Conservation (phyloP, 139 green algal genomes). For the Chlamydomonas eustigma region DNA sequence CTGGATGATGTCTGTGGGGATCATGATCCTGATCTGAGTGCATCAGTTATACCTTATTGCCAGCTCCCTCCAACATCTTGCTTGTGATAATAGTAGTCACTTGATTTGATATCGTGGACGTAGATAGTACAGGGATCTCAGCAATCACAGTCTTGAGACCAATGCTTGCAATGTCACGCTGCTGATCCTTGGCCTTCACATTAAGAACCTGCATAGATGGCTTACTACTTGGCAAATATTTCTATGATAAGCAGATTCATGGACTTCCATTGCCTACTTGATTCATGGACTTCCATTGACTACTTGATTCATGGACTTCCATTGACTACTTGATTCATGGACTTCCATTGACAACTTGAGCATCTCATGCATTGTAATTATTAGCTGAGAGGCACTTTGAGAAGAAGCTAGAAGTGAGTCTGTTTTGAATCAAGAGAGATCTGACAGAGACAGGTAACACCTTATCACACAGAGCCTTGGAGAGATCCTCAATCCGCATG, state of each 20-base stretch:
- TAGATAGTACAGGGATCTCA: constrained; percentile 39
- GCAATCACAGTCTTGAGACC: constrained; percentile 78
- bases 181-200: constrained; percentile 23
- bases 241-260: no score
- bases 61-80: constrained; percentile 27
- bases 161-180: constrained; percentile 74
- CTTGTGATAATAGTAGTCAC: constrained; percentile 26
- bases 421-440: no score
- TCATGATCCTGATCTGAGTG: no score
- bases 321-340: no score
- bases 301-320: no score
- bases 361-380: no score
- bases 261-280: no score
- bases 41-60: constrained; percentile 31
- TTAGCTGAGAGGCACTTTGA: no score
- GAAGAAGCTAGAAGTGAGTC: no score
- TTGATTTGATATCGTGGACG: constrained; percentile 31
- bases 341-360: no score
- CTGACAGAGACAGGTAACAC: constrained; percentile 27
- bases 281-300: no score
- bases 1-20: no score
- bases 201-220: constrained; percentile 5
- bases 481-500: constrained; percentile 54
- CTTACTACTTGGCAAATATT: constrained; percentile 66
- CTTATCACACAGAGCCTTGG: constrained; percentile 62